Conservation (phyloP, 1,139 yeast species). For the Diutina neorugosa region DNA sequence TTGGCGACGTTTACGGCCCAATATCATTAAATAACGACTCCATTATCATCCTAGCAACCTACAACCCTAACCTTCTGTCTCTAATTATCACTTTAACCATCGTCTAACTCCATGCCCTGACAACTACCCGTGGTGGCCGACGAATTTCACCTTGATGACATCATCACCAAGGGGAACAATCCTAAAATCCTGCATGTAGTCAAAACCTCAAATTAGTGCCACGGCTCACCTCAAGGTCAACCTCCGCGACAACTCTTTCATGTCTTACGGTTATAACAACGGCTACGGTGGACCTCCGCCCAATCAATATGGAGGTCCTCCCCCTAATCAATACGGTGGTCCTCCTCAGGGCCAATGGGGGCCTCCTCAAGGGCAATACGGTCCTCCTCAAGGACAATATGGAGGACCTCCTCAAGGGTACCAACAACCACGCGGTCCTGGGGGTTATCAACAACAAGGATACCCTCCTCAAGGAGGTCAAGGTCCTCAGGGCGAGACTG, state of each 20-base stretch:
- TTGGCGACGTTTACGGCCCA: too few species aligned
- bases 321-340: background rate
- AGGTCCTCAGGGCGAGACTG: conserved; percentile 8
- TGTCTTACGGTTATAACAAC: conserved; percentile 1
- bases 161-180: background rate
- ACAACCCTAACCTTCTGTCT: too few species aligned
- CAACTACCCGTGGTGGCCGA: too few species aligned
- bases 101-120: too few species aligned
- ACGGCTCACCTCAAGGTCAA: too few species aligned
- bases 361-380: conserved; percentile 6
- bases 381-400: conserved; percentile 8
- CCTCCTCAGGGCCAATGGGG: conserved; percentile 6
- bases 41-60: too few species aligned
- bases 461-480: conserved; percentile 6
- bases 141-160: too few species aligned
- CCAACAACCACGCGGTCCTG: background rate
- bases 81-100: too few species aligned
- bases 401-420: conserved; percentile 4
- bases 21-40: too few species aligned
- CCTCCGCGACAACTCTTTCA: too few species aligned
- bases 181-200: background rate
- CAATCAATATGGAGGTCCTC: background rate
- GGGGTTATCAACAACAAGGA: conserved; percentile 8
- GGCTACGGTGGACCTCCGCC: conserved; percentile 2
- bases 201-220: background rate